phyloP scores from a whole-genome alignment of 129 eudicot genomes.

The Pittosporum tobira region DNA sequence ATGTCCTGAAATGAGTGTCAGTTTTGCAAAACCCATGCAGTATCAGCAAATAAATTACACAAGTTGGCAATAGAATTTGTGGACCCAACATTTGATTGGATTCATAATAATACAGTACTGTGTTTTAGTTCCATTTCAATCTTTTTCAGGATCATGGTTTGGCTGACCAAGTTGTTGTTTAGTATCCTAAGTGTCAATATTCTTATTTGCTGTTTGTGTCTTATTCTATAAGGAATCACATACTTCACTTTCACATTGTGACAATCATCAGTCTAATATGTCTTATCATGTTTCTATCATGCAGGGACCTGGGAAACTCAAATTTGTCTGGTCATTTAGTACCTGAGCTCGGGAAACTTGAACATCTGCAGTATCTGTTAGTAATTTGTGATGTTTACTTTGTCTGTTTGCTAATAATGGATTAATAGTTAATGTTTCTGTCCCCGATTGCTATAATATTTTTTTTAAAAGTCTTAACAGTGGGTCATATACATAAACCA shows the following conservation, averaged over 20 bases:
- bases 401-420: not conserved
- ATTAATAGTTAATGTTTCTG: not conserved
- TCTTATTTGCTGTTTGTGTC: not conserved
- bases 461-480: not conserved
- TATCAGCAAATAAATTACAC: not conserved
- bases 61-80: not conserved
- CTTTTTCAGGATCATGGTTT: not conserved
- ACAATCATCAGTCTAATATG: not conserved
- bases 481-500: not conserved
- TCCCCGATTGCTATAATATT: not conserved
- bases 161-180: not conserved
- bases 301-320: slow-evolving; percentile 83
- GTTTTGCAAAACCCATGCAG: not conserved
- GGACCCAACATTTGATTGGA: not conserved
- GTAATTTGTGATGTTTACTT: slow-evolving; percentile 14
- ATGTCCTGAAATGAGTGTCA: not conserved
- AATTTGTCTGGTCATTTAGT: slow-evolving; percentile 65
- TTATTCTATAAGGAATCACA: not conserved
- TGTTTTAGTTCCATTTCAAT: not conserved
- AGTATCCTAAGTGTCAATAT: too few relatives aligned
- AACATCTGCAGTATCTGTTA: slow-evolving; percentile 66
- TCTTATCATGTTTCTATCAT: slow-evolving; percentile 4
- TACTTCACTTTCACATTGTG: not conserved
- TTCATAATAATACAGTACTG: too few relatives aligned
- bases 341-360: slow-evolving; percentile 62